Conservation (phyloP, 371 early-diverging fungal genomes). For the Mucor lusitanicus region DNA sequence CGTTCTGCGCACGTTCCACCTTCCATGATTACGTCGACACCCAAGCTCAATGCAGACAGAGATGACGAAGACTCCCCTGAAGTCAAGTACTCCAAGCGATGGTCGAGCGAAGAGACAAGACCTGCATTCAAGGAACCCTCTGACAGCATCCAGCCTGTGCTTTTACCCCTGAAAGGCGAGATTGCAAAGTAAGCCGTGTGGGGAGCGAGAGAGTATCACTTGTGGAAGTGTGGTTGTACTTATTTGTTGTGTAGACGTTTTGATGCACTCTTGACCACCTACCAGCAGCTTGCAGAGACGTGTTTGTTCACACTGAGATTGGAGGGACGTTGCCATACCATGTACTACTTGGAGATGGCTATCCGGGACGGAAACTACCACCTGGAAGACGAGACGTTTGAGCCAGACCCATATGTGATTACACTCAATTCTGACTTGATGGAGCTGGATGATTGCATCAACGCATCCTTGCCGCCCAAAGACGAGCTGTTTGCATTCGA, state of each 20-base stretch:
- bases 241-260: conserved; percentile 36
- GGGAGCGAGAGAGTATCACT: neutral
- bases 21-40: conserved; percentile 20
- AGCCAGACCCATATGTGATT: conserved; percentile 88
- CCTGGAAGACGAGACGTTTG: conserved; percentile 71
- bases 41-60: conserved; percentile 18
- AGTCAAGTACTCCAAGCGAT: conserved; percentile 24
- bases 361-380: conserved; percentile 85
- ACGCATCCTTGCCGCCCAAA: conserved; percentile 61
- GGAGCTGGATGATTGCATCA: conserved; percentile 73
- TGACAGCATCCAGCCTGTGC: conserved; percentile 9
- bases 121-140: neutral
- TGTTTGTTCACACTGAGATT: conserved; percentile 80
- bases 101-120: conserved; percentile 23
- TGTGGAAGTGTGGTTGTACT: neutral
- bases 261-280: conserved; percentile 60
- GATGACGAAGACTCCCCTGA: conserved; percentile 25
- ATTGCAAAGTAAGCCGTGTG: conserved; percentile 31
- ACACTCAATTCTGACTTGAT: conserved; percentile 79
- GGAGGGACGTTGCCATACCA: conserved; percentile 84
- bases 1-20: conserved; percentile 32
- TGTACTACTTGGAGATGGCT: conserved; percentile 89
- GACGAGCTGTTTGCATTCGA: conserved; percentile 82
- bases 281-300: conserved; percentile 74
- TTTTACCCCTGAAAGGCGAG: conserved; percentile 44